Conservation (phyloP, 192 early-diverging fungal genomes). For the Backusella circina region DNA sequence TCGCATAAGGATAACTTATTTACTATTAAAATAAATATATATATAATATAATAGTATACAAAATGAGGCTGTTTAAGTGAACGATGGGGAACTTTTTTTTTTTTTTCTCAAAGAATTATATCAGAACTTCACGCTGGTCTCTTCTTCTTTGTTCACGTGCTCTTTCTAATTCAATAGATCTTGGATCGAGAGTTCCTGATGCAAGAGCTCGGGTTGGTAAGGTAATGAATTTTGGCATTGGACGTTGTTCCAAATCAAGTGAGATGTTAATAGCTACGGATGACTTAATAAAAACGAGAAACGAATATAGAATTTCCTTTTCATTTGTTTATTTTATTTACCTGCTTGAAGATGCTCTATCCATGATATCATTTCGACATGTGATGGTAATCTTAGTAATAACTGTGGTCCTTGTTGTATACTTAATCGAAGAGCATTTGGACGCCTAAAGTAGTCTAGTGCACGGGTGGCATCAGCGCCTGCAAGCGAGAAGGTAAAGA, state of each 20-base stretch:
- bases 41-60: not conserved
- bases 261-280: conserved; percentile 40
- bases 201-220: conserved; percentile 24
- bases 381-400: conserved; percentile 37
- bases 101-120: conserved; percentile 6
- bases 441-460: conserved; percentile 41
- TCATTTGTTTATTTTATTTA: conserved; percentile 1
- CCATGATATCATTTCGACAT: conserved; percentile 44
- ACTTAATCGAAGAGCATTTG: conserved; percentile 41
- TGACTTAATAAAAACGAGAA: not conserved
- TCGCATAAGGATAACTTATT: too few relatives aligned
- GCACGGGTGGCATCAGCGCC: conserved; percentile 31
- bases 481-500: conserved; percentile 14
- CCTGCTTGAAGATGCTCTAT: conserved; percentile 47
- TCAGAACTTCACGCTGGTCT: conserved; percentile 22
- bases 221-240: conserved; percentile 51
- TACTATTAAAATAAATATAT: not conserved
- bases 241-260: conserved; percentile 38
- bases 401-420: conserved; percentile 33
- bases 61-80: not conserved
- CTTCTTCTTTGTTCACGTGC: conserved; percentile 20
- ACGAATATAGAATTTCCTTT: not conserved
- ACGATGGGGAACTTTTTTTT: not conserved
- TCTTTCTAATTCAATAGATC: conserved; percentile 12
- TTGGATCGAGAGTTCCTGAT: not conserved